These are phyloP conservation scores for Lactifluus volemus DNA, from an alignment of 768 basidiomycete species.

Conservation along the genomic window DNA sequence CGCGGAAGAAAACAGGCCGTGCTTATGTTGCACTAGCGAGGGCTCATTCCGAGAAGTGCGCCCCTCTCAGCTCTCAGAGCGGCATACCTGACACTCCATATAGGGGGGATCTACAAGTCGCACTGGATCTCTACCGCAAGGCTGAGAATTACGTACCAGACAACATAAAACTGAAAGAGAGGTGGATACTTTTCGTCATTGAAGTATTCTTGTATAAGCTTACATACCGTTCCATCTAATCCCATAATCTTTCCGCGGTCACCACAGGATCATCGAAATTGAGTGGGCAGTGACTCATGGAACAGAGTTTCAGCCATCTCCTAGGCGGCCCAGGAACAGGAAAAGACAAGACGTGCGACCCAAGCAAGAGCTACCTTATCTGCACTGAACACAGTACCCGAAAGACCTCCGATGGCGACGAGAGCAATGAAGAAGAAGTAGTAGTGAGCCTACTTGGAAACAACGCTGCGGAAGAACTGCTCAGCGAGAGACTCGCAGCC, in stretches of 20 bases:
- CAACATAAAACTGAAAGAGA: slow-evolving; percentile 76
- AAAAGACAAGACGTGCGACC: slow-evolving; percentile 22
- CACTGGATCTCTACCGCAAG: slow-evolving; percentile 74
- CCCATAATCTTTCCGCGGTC: slow-evolving; percentile 22
- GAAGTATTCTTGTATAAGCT: slow-evolving; percentile 46
- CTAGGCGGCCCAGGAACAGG: slow-evolving; percentile 36
- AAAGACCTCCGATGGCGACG: neutral
- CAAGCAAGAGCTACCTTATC: neutral
- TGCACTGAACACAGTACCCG: slow-evolving; percentile 18
- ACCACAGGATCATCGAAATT: slow-evolving; percentile 66
- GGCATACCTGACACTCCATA: neutral
- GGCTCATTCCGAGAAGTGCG: slow-evolving; percentile 72
- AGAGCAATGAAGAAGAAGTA: slow-evolving; percentile 23
- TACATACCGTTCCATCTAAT: slow-evolving; percentile 20
- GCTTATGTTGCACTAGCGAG: slow-evolving; percentile 81
- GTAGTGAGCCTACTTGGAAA: slow-evolving; percentile 17
- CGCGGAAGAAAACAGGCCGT: slow-evolving; percentile 73
- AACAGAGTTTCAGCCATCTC: slow-evolving; percentile 49
- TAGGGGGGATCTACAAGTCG: slow-evolving; percentile 74
- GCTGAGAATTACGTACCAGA: slow-evolving; percentile 81
- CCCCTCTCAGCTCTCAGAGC: slow-evolving; percentile 3
- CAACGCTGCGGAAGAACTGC: neutral
- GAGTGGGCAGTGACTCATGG: slow-evolving; percentile 67
- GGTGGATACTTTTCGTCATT: slow-evolving; percentile 71
- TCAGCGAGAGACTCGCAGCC: slow-evolving; percentile 20